These are phyloP conservation scores for Cymbopogon flexuosus DNA, from an alignment of 202 grass and related monocot species.

Conservation along the genomic window DNA sequence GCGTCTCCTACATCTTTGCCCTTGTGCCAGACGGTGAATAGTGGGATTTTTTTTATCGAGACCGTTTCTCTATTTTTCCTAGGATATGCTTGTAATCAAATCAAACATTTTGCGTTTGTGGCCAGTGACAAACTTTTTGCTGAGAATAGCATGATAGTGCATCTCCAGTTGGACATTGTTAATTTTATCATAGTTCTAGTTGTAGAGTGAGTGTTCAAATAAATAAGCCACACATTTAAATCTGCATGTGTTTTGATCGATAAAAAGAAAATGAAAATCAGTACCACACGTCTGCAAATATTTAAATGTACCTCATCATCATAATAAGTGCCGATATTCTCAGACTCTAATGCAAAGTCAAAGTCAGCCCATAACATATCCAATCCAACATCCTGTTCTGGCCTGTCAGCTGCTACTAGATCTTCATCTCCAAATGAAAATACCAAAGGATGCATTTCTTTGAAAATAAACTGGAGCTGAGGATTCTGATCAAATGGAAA, in stretches of 20 bases:
- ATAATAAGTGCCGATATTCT: slow-evolving; percentile 81
- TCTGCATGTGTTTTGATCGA: slow-evolving; percentile 2
- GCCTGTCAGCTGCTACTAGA: slow-evolving; percentile 35
- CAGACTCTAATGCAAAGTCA: slow-evolving; percentile 69
- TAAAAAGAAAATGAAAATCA: slow-evolving; percentile 16
- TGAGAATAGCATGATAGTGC: neutral
- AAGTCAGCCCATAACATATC: slow-evolving; percentile 79
- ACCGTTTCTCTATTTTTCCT: neutral
- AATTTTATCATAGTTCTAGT: slow-evolving; percentile 1
- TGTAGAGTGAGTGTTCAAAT: neutral
- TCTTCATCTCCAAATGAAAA: slow-evolving; percentile 63
- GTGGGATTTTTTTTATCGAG: neutral
- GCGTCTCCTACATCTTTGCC: neutral
- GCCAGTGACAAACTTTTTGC: neutral
- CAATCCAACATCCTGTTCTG: slow-evolving; percentile 37
- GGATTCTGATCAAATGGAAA: slow-evolving; percentile 45
- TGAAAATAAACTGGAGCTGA: slow-evolving; percentile 45
- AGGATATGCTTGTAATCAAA: neutral
- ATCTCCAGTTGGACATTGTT: neutral
- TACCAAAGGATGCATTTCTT: slow-evolving; percentile 58
- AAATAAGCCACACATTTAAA: neutral
- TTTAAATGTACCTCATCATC: slow-evolving; percentile 59
- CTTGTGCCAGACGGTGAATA: neutral
- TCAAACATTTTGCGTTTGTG: neutral
- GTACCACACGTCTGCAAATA: slow-evolving; percentile 8